Evolutionary conservation across 805 yeast genomes (phyloP).

Genomic region (Spathaspora hagerdaliae): DNA sequence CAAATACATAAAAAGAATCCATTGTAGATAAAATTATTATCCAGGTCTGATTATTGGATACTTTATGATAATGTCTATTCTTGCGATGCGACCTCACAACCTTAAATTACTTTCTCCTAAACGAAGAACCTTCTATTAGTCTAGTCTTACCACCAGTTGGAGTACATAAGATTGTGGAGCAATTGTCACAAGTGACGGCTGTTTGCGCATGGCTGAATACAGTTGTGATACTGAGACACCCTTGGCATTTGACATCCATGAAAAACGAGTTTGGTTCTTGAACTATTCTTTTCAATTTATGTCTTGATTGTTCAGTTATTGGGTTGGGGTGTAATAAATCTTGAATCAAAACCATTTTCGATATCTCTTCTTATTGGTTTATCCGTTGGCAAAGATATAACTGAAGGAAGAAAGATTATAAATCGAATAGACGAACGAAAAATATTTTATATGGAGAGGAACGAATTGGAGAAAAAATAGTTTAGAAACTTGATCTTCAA

Average conservation of each 20-base stretch:
- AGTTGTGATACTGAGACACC: conserved; percentile 39
- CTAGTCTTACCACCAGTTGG: conserved; percentile 43
- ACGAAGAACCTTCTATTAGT: conserved; percentile 40
- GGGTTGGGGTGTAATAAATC: conserved; percentile 40
- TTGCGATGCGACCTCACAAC: too few species aligned
- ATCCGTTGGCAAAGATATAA: background rate
- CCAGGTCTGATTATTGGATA: too few species aligned
- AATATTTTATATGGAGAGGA: background rate
- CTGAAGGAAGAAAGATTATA: conserved; percentile 1
- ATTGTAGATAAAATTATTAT: too few species aligned
- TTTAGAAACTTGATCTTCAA: conserved; percentile 38
- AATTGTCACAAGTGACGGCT: conserved; percentile 39
- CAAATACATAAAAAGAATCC: too few species aligned
- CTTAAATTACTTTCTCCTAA: conserved; percentile 33
- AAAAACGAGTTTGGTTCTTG: conserved; percentile 40
- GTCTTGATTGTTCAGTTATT: conserved; percentile 33
- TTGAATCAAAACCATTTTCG: conserved; percentile 36
- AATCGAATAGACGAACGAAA: background rate
- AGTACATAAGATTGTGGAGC: conserved; percentile 37
- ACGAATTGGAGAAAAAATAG: background rate
- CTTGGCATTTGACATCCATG: conserved; percentile 42
- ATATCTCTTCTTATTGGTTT: background rate
- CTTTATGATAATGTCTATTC: too few species aligned
- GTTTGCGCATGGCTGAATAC: conserved; percentile 42
- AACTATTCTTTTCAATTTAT: conserved; percentile 38